Evolutionary conservation across 805 yeast genomes (phyloP).

Genomic region (Yamadazyma paraphyllophila): DNA sequence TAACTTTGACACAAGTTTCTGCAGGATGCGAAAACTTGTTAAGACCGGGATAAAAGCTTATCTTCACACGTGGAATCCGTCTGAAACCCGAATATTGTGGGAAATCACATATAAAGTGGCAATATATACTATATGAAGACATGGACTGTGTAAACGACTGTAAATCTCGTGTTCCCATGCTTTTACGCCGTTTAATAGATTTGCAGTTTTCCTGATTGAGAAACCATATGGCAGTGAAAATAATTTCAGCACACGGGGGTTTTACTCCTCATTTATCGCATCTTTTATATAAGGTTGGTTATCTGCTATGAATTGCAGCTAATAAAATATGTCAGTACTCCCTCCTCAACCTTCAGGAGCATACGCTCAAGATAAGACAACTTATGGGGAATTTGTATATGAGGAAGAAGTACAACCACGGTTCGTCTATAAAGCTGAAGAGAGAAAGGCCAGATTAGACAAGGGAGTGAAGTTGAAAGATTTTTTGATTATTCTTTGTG

Average conservation of each 20-base stretch:
- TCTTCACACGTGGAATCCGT: not conserved
- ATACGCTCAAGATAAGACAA: not conserved
- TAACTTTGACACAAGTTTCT: not conserved
- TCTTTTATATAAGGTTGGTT: not conserved
- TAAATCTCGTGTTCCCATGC: not conserved
- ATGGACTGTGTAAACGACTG: not conserved
- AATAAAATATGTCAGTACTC: too few species aligned
- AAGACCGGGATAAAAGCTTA: not conserved
- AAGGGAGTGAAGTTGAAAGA: conserved; percentile 27
- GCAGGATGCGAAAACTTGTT: not conserved
- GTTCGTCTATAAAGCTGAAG: conserved; percentile 30
- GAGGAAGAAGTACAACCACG: conserved; percentile 1
- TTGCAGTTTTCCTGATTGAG: not conserved
- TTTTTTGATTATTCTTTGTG: conserved; percentile 50
- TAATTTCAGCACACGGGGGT: conserved; percentile 1
- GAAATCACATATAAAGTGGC: not conserved
- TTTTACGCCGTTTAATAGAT: not conserved
- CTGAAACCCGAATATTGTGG: not conserved
- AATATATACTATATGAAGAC: not conserved
- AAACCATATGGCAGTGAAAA: not conserved
- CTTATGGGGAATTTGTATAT: not conserved
- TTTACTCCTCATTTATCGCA: conserved; percentile 1
- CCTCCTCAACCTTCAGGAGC: not conserved
- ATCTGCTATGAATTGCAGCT: not conserved
- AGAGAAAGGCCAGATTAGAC: conserved; percentile 27